A percentile compares a stretch with the other conserved stretches of the same genome.
Conservation (phyloP, 2,329 filamentous ascomycete genomes). For the Penicillium hordei region DNA sequence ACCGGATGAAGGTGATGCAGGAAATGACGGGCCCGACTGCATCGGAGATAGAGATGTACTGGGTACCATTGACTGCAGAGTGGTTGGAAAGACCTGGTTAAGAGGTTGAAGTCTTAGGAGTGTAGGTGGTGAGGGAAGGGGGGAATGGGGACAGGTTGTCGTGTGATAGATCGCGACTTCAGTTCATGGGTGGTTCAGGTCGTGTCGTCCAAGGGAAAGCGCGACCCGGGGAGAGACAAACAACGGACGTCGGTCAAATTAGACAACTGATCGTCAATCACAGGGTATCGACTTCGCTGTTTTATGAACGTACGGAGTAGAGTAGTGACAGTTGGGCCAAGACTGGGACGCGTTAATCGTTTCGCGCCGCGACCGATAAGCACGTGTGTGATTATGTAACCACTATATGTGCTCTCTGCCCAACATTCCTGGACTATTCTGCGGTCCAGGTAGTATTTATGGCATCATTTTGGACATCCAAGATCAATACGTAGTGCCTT, state of each 20-base stretch:
- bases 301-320: neutral
- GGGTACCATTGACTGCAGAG: constrained; percentile 22
- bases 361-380: constrained; percentile 28
- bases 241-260: neutral
- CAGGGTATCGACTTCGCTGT: neutral
- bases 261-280: neutral
- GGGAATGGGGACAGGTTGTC: neutral
- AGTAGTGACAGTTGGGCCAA: constrained; percentile 14
- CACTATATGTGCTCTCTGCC: neutral
- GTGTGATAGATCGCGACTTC: constrained; percentile 11
- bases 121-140: neutral
- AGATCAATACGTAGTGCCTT: neutral
- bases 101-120: neutral
- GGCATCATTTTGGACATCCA: neutral
- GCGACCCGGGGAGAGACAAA: neutral
- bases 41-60: constrained; percentile 24
- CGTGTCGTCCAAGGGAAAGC: neutral
- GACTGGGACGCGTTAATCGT: constrained; percentile 23
- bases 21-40: constrained; percentile 14
- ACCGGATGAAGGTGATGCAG: constrained; percentile 15
- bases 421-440: neutral
- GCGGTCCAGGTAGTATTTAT: neutral
- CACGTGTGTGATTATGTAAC: constrained; percentile 21
- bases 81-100: neutral
- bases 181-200: neutral